Base-by-base conservation (phyloP, 176 grass and related monocot genomes). In the Chloris gayana region DNA sequence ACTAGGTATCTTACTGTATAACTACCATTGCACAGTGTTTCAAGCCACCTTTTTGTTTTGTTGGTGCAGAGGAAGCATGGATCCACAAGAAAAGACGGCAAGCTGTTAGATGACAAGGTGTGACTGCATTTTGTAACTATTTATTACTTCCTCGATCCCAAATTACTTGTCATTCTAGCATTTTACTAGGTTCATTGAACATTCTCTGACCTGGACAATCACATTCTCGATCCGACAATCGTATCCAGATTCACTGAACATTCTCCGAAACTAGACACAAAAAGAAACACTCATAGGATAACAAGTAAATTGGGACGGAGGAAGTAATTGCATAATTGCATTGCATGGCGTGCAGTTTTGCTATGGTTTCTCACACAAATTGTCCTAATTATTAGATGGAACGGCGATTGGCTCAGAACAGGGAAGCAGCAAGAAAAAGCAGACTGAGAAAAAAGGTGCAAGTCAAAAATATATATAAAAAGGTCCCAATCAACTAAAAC, bases 401-500 rank as follows among this genome's bases (percentile, higher is more conserved):
- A 70, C 88, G 90, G 63, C 82, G 96, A 44, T 89, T 99, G 70
- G 96, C 92, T 64, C 96, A 99, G 62, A 99, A 99, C 87, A 88
- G 92, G 88, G 96, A 99, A 63, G 96, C 96, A 89, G 96, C 96
- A 44, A 93, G 88, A 85, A 99, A 99, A 83, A 99, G 96, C 76
- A 83, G 96, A 69, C 82, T 99, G 57, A 93, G 96, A 74, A 99
- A 99, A 81, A 99, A 99, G 96, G 96, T 95, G 62, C 10, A n/a
- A 56, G 9, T 21, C 35, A 6, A 35, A 44, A n/a, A 66, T 31
- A 12, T 72, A 54, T 61, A 14, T 63, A 42, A 75, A 64, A 80
- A 54, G 38, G 7, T 14, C 58, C 27, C 11, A 24, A 33, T 80
- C 26, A 38, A 30, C n/a, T 59, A 5, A 19, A 54, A 44, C 14